Evolutionary conservation across 1,284 basidiomycete species (phyloP).

Genomic region (Prillingera fragicola): DNA sequence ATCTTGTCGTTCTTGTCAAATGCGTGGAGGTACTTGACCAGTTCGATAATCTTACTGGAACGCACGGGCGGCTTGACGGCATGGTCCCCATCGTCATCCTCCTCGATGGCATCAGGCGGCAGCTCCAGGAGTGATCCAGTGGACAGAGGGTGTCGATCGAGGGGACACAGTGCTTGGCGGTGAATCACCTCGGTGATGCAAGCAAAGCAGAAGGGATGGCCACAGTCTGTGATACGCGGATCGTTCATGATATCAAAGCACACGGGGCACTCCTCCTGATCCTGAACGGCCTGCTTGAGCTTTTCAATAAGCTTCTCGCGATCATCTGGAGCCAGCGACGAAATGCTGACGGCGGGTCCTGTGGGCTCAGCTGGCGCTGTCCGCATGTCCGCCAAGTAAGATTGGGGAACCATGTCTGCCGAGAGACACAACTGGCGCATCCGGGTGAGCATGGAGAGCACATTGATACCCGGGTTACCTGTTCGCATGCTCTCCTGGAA

Average conservation of each 20-base stretch:
- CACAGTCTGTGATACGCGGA: conserved; percentile 71
- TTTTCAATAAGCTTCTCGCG: conserved; percentile 55
- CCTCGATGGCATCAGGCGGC: conserved; percentile 49
- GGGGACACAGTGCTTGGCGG: conserved; percentile 68
- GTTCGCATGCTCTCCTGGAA: conserved; percentile 57
- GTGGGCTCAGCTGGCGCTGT: conserved; percentile 49
- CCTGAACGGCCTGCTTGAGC: conserved; percentile 66
- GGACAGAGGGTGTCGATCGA: conserved; percentile 68
- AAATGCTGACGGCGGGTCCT: conserved; percentile 48
- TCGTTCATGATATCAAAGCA: conserved; percentile 64
- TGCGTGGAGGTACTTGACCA: conserved; percentile 64
- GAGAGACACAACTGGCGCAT: conserved; percentile 79
- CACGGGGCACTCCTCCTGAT: conserved; percentile 68
- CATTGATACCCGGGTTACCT: conserved; percentile 49
- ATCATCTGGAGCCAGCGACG: conserved; percentile 31
- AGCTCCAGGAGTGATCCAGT: conserved; percentile 63
- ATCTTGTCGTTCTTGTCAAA: conserved; percentile 68
- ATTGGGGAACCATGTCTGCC: conserved; percentile 65
- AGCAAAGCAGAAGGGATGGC: conserved; percentile 65
- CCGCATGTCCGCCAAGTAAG: conserved; percentile 66
- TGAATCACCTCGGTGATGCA: conserved; percentile 57
- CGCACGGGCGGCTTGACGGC: conserved; percentile 41
- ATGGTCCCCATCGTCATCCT: conserved; percentile 16
- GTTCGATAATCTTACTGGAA: conserved; percentile 76
- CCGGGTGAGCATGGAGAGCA: conserved; percentile 75